Evolutionary conservation across 306 rosid genomes (phyloP).

Genomic region (Castanospermum australe): DNA sequence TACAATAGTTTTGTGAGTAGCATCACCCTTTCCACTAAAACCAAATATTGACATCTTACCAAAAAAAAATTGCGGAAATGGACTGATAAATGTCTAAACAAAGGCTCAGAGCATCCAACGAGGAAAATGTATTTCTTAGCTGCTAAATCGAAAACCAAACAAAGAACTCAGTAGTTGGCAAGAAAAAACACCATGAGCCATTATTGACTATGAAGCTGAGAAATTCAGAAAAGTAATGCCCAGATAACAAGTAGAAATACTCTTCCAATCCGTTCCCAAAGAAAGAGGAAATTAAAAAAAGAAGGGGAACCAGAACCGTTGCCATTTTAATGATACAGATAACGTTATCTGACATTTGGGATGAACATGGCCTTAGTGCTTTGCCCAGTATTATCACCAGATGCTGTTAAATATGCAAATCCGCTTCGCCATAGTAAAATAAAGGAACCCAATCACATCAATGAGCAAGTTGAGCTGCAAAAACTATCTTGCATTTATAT

Average conservation of each 20-base stretch:
- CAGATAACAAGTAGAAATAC: background rate
- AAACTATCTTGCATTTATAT: conserved; percentile 39
- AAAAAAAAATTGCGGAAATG: background rate
- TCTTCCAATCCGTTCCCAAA: background rate
- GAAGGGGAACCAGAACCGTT: background rate
- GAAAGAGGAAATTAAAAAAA: background rate
- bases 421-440: conserved; percentile 9
- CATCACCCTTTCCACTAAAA: background rate
- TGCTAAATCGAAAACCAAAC: background rate
- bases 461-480: conserved; percentile 35
- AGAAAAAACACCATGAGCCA: background rate
- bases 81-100: background rate
- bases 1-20: too few relatives aligned
- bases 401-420: conserved; percentile 10
- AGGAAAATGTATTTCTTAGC: background rate
- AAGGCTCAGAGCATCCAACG: background rate
- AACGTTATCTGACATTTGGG: background rate
- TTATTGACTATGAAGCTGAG: background rate
- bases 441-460: conserved; percentile 27
- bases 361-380: background rate
- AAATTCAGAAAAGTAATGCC: background rate
- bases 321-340: background rate
- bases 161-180: background rate
- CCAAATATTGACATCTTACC: too few relatives aligned
- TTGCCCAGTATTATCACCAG: conserved; percentile 8